A percentile compares a stretch with the other conserved stretches of the same genome.
Evolutionary conservation across 192 early-diverging fungal species (phyloP).

Genomic region (Polychytrium aggregatum): DNA sequence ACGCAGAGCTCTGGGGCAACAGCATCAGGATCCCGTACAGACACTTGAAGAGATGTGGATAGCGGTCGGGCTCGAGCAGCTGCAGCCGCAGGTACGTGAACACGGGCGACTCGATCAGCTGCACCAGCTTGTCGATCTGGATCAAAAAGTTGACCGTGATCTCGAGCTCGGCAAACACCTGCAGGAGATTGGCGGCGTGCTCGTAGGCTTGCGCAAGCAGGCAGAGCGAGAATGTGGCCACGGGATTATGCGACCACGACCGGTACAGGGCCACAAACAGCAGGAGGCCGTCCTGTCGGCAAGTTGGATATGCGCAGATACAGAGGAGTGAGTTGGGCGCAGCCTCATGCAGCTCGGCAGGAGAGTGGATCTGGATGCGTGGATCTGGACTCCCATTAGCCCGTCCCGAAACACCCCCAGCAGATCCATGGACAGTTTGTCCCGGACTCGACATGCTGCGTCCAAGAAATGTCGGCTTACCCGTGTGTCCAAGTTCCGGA

Average conservation of each 20-base stretch:
- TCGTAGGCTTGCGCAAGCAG: constrained; percentile 96
- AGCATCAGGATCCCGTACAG: constrained; percentile 96
- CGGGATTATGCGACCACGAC: constrained; percentile 95
- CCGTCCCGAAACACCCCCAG: background rate
- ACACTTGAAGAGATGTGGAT: constrained; percentile 84
- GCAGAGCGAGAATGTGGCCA: constrained; percentile 86
- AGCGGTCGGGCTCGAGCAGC: constrained; percentile 78
- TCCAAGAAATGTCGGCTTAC: constrained; percentile 7
- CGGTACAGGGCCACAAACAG: constrained; percentile 81
- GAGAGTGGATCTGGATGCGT: too few relatives aligned
- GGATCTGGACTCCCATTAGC: too few relatives aligned
- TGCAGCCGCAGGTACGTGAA: constrained; percentile 93
- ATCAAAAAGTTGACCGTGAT: constrained; percentile 90
- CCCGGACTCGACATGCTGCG: too few relatives aligned
- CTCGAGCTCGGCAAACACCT: constrained; percentile 81
- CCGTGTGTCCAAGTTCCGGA: constrained; percentile 66
- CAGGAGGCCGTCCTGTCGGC: constrained; percentile 59
- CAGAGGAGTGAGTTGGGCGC: too few relatives aligned
- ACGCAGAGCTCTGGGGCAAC: constrained; percentile 90
- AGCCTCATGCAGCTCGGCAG: too few relatives aligned
- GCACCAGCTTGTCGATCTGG: constrained; percentile 96
- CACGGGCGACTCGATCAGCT: constrained; percentile 92
- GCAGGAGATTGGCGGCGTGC: constrained; percentile 70
- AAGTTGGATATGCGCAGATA: too few relatives aligned
- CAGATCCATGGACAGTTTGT: too few relatives aligned